A percentile compares a stretch with the other conserved stretches of the same genome.
phyloP scores from a whole-genome alignment of 164 flowering plant genomes.

The Berberis thunbergii region DNA sequence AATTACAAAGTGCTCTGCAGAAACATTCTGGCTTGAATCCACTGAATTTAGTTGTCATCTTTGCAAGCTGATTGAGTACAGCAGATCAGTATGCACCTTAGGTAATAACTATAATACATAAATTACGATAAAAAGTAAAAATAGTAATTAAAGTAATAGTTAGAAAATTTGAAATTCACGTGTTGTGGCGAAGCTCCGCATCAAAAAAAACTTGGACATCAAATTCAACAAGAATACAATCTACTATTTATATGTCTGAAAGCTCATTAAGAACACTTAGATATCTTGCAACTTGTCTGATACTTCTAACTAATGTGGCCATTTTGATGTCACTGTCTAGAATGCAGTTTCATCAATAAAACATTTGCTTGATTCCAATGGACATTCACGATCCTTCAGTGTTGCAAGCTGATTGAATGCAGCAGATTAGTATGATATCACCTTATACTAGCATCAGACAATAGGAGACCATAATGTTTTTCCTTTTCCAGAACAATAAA shows the following conservation, averaged over 20 bases:
- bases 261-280: background rate
- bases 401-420: conserved; percentile 12
- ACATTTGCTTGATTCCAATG: background rate
- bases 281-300: conserved; percentile 2
- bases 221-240: background rate
- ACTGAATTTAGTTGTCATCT: background rate
- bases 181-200: too few species aligned
- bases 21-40: background rate
- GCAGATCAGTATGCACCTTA: background rate
- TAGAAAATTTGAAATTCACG: too few species aligned
- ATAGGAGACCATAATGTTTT: background rate
- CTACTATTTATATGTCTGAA: background rate
- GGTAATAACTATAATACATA: too few species aligned
- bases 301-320: background rate
- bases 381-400: conserved; percentile 9
- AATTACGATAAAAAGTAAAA: too few species aligned
- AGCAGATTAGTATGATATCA: background rate
- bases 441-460: background rate
- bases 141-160: too few species aligned
- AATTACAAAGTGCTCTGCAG: background rate
- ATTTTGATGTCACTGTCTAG: background rate
- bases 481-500: background rate
- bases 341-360: background rate
- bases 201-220: background rate
- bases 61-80: background rate